Conservation (phyloP, 2,329 filamentous ascomycete genomes). For the Sclerotinia glacialis region DNA sequence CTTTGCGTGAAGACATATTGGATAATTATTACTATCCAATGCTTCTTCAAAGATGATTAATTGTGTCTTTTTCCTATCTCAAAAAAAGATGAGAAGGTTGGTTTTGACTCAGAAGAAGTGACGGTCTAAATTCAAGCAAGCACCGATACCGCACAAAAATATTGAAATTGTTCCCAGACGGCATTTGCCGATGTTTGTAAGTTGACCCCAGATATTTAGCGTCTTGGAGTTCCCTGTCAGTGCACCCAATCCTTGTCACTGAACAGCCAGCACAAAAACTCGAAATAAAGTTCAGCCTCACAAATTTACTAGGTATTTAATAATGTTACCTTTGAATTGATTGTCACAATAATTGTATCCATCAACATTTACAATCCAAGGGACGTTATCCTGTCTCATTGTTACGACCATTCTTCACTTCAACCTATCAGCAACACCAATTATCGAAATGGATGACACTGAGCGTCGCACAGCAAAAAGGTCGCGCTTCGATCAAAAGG, state of each 20-base stretch:
- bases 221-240: conserved; percentile 1
- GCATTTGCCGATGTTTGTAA: not conserved
- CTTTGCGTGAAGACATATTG: conserved; percentile 39
- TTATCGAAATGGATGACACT: conserved; percentile 66
- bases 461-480: conserved; percentile 73
- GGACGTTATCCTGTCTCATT: not conserved
- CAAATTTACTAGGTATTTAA: conserved; percentile 12
- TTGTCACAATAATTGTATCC: not conserved
- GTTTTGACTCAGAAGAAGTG: conserved; percentile 17
- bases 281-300: conserved; percentile 25
- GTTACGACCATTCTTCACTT: not conserved
- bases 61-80: conserved; percentile 19
- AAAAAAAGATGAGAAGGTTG: conserved; percentile 17
- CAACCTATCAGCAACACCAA: not conserved
- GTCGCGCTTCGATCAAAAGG: conserved; percentile 91
- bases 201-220: conserved; percentile 18
- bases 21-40: conserved; percentile 13
- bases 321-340: not conserved
- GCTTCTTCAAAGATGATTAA: not conserved
- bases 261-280: conserved; percentile 19
- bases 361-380: not conserved
- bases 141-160: conserved; percentile 22
- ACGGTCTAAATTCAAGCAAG: conserved; percentile 6
- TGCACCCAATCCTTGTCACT: conserved; percentile 19
- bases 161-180: conserved; percentile 6